Evolutionary conservation across 2,329 filamentous ascomycete species (phyloP), one percentile per base, ranked within the genome.

Genomic region (Cordyceps fumosorosea): DNA sequence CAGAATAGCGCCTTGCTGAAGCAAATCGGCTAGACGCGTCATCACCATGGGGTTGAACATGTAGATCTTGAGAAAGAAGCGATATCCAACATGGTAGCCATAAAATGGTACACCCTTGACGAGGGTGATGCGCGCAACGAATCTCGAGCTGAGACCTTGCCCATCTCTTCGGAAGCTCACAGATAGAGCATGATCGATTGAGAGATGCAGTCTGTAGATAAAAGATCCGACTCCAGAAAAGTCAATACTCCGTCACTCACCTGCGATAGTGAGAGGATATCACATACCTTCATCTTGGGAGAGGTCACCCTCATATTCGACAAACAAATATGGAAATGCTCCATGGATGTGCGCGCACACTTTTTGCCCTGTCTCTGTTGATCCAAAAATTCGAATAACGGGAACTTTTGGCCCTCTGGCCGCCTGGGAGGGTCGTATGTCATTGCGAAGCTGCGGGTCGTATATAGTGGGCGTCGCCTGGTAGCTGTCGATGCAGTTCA

Each of bases 401-500:
- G 95, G 93, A 0, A 98, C 86, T 66, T 86, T 89, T 11, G 90
- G 88, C 40, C 85, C 83, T 64, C 85, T 86, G 65, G 81, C 78
- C 64, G 83, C 76, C 69, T 87, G 82, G 22, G 81, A 84, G 54
- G 78, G 80, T 29, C 78, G 83, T 66, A 85, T 77, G 72, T 85
- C 84, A 67, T 85, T 86, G 65, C 88, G 85, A 66, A 97, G 81
- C 65, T 85, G 82, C 65, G 93, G 91, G 75, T 98, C 93, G 73
- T 95, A 88, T 67, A 83, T 82, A 56, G 91, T 90, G 20, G 92
- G 89, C 12, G 81, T 81, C 47, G 88, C 85, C 77, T 96, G 92
- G 74, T 98, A 99, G 74, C 95, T 88, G 76, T 99, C 95, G 77
- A 99, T 88, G 78, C 91, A 96, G 74, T 99, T 97, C 71, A 99